Conservation (phyloP, 2,329 filamentous ascomycete species). For the Fusarium tupiense region DNA sequence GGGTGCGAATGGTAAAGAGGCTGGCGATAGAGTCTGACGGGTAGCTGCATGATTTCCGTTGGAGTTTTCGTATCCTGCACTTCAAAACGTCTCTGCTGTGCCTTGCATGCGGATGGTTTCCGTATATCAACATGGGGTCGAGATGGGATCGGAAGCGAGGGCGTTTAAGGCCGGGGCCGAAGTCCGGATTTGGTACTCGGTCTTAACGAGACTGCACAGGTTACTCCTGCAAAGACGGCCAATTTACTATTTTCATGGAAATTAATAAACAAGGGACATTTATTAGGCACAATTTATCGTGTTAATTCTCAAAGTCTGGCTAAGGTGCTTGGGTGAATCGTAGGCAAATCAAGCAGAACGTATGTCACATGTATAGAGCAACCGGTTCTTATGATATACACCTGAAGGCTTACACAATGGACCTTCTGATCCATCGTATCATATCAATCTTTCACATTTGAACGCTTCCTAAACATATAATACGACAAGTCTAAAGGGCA, state of each 20-base stretch:
- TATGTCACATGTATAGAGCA: not conserved
- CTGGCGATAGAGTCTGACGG: conserved; percentile 3
- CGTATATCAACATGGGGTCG: not conserved
- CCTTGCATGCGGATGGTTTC: not conserved
- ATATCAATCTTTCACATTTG: not conserved
- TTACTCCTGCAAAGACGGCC: not conserved
- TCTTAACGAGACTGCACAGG: not conserved
- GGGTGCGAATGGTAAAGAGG: conserved; percentile 14
- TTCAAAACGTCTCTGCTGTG: not conserved
- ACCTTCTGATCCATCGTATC: not conserved
- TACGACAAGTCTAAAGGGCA: not conserved
- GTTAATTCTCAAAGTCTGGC: no score
- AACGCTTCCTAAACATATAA: not conserved
- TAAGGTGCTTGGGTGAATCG: not conserved
- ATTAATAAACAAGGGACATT: no score
- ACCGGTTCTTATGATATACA: no score
- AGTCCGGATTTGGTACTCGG: conserved; percentile 16
- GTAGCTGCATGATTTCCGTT: not conserved
- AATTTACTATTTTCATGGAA: not conserved
- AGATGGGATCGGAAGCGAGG: not conserved
- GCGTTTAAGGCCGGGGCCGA: conserved; percentile 3
- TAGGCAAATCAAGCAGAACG: not conserved
- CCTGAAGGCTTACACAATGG: not conserved
- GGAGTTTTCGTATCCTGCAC: not conserved
- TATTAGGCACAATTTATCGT: no score